Base-by-base conservation (phyloP, 805 yeast species). In the Pichia nanzhaoensis region DNA sequence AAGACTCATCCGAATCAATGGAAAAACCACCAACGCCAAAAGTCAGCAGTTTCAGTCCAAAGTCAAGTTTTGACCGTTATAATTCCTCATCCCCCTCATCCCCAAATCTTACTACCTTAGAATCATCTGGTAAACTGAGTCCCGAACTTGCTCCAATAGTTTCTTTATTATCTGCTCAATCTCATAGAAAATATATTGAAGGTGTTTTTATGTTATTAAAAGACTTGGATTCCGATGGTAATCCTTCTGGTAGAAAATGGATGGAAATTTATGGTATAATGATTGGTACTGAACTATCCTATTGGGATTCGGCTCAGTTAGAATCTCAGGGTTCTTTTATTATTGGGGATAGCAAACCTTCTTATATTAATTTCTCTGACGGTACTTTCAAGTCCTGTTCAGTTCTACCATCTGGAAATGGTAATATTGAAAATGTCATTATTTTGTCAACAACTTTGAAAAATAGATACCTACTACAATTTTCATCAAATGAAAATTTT, bases 381-480 rank as follows among this genome's bases (percentile, higher is more conserved):
- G 85, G 97, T 2, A 79, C 82, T 16, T 82, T 88, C 65, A 84
- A 83, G 60, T 81, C 93, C 12, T 75, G 84, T 56, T 74, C 74
- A 42, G 60, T 70, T 3, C 71, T 87, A 37, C 90, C 90, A 2
- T 70, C 79, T 6, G 66, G 76, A 7, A 76, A 80, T 18, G 84
- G 86, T 7, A 78, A 80, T 55, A 71, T 86, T 52, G 75, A 77
- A 33, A 86, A 89, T 59, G 85, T 90, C 34, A 76, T 93, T 19
- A 81, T 87, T n/a, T 84, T 91, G 3, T 85, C 95, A 37, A 93
- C 99, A 2, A 93, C 98, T 1, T 71, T 89, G 67, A 89, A 87
- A 58, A 93, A 93, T 64, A 71, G 98, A 52, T 89, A 74, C 62
- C 72, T 93, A 49, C 66, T 93, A 47, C 97, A 90, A 64, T 84